phyloP scores from a whole-genome alignment of 257 asterid genomes.

The Ligustrum vulgare region DNA sequence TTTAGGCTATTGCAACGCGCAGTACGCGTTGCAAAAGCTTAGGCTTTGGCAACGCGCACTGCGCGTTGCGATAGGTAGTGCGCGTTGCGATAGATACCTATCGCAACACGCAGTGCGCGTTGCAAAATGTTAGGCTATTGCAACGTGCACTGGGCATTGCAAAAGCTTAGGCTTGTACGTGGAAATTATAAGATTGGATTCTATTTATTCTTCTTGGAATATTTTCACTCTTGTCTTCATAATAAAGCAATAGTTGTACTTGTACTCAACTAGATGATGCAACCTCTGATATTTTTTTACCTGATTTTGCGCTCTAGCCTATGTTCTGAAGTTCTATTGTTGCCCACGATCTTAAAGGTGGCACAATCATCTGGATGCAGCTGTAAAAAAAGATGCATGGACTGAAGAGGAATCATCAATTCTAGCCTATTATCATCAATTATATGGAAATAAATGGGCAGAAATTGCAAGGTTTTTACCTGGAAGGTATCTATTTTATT shows the following conservation, averaged over 20 bases:
- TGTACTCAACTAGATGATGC: not conserved
- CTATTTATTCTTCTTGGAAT: not conserved
- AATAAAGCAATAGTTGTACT: not conserved
- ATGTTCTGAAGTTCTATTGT: constrained; percentile 17
- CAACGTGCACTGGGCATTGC: no score
- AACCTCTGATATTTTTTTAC: not conserved
- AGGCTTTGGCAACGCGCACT: no score
- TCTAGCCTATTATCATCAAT: constrained; percentile 50
- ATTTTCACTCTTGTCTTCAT: not conserved
- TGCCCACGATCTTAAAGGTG: constrained; percentile 50
- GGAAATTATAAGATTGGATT: not conserved
- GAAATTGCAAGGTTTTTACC: constrained; percentile 75
- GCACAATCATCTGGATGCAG: constrained; percentile 85
- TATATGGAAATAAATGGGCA: constrained; percentile 80
- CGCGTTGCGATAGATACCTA: no score
- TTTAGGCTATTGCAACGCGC: no score
- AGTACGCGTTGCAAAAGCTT: no score
- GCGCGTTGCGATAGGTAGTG: no score
- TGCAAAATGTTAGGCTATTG: no score
- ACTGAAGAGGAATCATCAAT: constrained; percentile 59
- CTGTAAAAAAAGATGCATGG: constrained; percentile 75
- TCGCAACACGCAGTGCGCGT: no score
- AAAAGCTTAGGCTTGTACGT: no score
- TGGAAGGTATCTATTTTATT: constrained; percentile 61
- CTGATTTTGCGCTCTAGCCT: not conserved